Evolutionary conservation across 1,139 yeast genomes (phyloP), one percentile per base, ranked within the genome.

Genomic region (Magnusiomyces paraingens): DNA sequence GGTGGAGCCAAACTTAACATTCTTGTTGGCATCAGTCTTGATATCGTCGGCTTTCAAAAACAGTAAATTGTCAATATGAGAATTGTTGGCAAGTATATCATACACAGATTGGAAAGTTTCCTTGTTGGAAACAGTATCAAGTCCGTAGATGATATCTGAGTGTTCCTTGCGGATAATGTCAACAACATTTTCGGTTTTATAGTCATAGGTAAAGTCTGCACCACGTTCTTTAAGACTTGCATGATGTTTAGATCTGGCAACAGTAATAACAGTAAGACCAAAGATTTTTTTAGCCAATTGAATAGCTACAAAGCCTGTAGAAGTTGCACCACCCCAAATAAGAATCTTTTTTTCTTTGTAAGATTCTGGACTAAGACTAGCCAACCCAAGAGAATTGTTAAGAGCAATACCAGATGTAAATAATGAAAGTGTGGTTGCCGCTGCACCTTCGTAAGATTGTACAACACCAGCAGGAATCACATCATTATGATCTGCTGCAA

Each of bases 321-420:
- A 74, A 17, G 82, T 72, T 11, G 84, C 74, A 52, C 83, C 85
- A 61, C 88, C 87, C 82, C 85, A 83, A 49, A 83, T 73, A 52
- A 82, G 66, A 71, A 73, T 15, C 59, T 54, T 53, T 64, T 67
- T 57, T 66, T 64, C 49, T 58, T 58, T 20, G 36, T 40, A 48
- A 4, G 44, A 40, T 14, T 17, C 44, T 8, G 51, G 51, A 22
- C 39, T 18, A 3, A 20, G 15, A 20, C 11, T 14, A 2, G 35
- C 14, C 38, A 42, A 49, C 32, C 44, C 50, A 44, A 54, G 49
- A 29, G 38, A 36, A 41, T 46, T 10, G 85, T 81, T 42, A 64
- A 52, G 52, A 18, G 51, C 64, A 47, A 80, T 63, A 26, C 82
- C 77, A 51, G 52, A 47, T 10, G 57, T 55, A 14, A 55, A 45